Base-by-base conservation (phyloP, 2,329 filamentous ascomycete genomes). In the Dissoconium aciculare region DNA sequence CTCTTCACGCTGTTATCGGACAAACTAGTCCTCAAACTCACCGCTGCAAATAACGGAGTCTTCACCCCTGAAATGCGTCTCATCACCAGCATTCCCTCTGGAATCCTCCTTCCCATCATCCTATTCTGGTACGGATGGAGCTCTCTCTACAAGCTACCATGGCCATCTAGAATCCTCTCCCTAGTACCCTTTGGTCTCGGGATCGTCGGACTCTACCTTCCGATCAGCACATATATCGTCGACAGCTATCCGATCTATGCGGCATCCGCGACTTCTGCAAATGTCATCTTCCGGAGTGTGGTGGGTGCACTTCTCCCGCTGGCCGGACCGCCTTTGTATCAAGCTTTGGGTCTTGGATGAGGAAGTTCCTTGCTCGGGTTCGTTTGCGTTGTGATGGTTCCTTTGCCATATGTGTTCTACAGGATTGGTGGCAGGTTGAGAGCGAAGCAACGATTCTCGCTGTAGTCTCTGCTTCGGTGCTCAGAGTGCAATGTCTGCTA, bases 91-190 rank as follows among this genome's bases (percentile, higher is more conserved):
- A 42, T 45, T 4, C 34, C 17, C 15, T 38, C 34, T 17, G 38
- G 40, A 5, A 32, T 41, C 5, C 31, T 41, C 12, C 33, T 40
- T n/a, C 37, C 39, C 3, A 17, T 36, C 3, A 36, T 34, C 6
- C 33, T 44, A 2, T 35, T 43, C 30, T 44, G 42, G 27, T 46
- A 46, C 17, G 43, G 43, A 6, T 45, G 40, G 39, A 40, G 36
- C 8, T 37, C 39, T 14, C 26, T 35, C 16, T 37, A 45, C 23
- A 21, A 36, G 3, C 21, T 40, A 3, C 36, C 41, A 12, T 44
- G 41, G 41, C 32, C 28, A 5, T 19, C 33, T 11, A 30, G 34
- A 4, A 33, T 33, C 14, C 28, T 40, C 8, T 28, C 23, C 3
- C 13, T 31, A 10, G 19, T 27, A 6, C 23, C 16, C 11, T 32